Conservation (phyloP, 768 basidiomycete species). For the Multifurca ochricompacta region DNA sequence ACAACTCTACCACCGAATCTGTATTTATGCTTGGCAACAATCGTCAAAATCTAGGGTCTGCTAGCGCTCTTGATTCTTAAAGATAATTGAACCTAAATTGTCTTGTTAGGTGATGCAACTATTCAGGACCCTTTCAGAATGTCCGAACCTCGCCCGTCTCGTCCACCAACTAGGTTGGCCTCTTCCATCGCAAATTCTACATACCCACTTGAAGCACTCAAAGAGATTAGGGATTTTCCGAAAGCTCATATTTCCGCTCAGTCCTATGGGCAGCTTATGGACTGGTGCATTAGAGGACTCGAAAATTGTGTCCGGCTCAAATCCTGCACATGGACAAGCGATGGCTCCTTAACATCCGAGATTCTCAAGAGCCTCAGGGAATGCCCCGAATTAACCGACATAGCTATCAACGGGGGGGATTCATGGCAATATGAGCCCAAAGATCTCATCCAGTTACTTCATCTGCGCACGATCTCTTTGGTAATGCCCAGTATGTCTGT, state of each 20-base stretch:
- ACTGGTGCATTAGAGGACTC: slow-evolving; percentile 42
- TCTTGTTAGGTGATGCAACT: slow-evolving; percentile 47
- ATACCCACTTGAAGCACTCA: not conserved
- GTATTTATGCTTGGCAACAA: slow-evolving; percentile 66
- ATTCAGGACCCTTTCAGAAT: slow-evolving; percentile 51
- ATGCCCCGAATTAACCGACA: slow-evolving; percentile 38
- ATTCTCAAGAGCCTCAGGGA: slow-evolving; percentile 47
- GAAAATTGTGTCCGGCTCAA: slow-evolving; percentile 53
- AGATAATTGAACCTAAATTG: not conserved
- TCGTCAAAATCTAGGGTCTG: slow-evolving; percentile 52
- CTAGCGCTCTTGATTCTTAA: not conserved
- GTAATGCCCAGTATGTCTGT: slow-evolving; percentile 67
- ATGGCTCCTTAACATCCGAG: slow-evolving; percentile 57
- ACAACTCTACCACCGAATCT: slow-evolving; percentile 48
- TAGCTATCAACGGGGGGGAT: slow-evolving; percentile 68
- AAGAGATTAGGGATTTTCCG: slow-evolving; percentile 71
- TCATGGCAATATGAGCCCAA: slow-evolving; percentile 45
- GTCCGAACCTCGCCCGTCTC: slow-evolving; percentile 47
- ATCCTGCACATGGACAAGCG: slow-evolving; percentile 72
- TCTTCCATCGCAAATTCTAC: not conserved
- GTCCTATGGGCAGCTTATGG: slow-evolving; percentile 29
- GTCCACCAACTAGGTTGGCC: slow-evolving; percentile 52
- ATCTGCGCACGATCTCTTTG: slow-evolving; percentile 48
- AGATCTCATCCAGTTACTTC: slow-evolving; percentile 43
- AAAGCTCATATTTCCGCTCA: slow-evolving; percentile 34